Evolutionary conservation across 140 eudicot species (phyloP), one percentile per base, ranked within the genome.

Genomic region (Flaveria floridana): DNA sequence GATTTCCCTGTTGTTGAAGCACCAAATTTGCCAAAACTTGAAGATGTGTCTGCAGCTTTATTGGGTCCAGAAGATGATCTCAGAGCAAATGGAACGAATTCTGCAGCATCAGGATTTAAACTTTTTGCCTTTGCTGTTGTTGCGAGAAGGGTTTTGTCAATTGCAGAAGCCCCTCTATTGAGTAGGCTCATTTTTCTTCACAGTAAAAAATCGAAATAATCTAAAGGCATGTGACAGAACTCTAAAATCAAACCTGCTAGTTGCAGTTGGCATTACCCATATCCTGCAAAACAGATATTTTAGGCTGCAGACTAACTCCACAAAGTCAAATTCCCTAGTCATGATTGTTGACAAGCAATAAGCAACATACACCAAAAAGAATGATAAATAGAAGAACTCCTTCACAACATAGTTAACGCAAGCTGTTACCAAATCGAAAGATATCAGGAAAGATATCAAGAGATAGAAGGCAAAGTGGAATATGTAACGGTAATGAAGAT

Each of bases 81-180:
- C 67, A 88, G 84, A 84, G 96, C 78, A 20, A 78, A 88, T 20
- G 96, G 96, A 14, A 94, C 84, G 57, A 94, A 94, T 72, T 86
- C 99, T 23, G 93, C 96, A 16, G 97, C 99, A 71, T 94, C 86
- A 21, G 99, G 99, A 76, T 90, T 90, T 76, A 94, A 78, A 75
- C 83, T 25, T 52, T 84, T 77, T 79, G 82, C 65, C 70, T 87
- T 88, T 30, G 82, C 70, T 30, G 77, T 68, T 64, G 48, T 34
- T 46, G 70, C 25, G 56, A 71, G 81, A 52, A 84, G 86, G 28
- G 79, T 86, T 69, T 79, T 80, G 81, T 87, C 92, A 72, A 77
- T 76, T 20, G 81, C 55, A 34, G 81, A 85, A 79, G 87, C 59
- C 70, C 83, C 88, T 84, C 78, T 83, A 63, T 87, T 88, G 59